Conservation (phyloP, 2,329 filamentous ascomycete genomes). For the Arachnopeziza araneosa region DNA sequence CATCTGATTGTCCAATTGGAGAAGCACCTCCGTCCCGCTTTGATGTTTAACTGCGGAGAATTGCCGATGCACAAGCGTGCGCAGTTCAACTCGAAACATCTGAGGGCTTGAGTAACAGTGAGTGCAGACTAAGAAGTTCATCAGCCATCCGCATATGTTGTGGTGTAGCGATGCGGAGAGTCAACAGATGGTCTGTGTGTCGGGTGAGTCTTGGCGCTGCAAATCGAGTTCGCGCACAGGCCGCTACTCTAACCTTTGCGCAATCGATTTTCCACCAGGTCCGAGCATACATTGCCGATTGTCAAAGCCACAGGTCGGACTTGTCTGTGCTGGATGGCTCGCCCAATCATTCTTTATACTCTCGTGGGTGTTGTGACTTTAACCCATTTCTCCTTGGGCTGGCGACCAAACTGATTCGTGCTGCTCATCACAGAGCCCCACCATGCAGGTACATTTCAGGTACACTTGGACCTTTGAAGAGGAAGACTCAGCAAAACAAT, state of each 20-base stretch:
- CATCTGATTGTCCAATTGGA: background rate
- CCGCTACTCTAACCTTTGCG: background rate
- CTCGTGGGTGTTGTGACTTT: background rate
- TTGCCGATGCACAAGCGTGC: background rate
- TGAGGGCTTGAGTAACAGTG: background rate
- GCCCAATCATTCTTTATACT: background rate
- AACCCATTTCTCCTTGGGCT: background rate
- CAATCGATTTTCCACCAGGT: background rate
- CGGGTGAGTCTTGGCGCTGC: background rate
- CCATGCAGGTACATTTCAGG: background rate
- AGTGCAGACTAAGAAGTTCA: background rate
- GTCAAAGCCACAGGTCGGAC: background rate
- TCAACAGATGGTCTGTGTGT: background rate
- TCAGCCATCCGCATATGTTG: background rate
- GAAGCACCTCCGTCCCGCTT: background rate
- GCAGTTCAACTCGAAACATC: background rate
- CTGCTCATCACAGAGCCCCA: background rate
- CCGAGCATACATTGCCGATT: background rate
- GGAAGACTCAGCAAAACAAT: background rate
- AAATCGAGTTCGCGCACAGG: background rate
- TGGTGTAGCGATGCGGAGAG: background rate
- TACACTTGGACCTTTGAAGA: background rate
- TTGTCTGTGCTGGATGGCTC: background rate
- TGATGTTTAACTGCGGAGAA: background rate
- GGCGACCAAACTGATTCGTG: background rate